Conservation (phyloP, 805 yeast species). For the Blastobotrys muscicola region DNA sequence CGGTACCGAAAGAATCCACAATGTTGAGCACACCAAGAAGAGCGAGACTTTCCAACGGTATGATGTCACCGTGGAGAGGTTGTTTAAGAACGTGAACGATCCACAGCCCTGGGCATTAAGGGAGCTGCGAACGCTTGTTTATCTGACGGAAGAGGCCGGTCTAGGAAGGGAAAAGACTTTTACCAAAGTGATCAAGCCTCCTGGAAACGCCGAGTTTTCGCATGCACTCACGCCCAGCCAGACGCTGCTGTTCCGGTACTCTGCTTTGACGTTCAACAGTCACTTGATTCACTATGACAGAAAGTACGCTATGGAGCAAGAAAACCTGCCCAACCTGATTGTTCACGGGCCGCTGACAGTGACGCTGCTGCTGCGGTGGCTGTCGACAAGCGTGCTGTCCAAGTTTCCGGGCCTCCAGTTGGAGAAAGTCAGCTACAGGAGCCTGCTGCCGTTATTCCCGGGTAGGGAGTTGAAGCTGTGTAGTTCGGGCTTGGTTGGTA, state of each 20-base stretch:
- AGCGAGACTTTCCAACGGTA: constrained; percentile 21
- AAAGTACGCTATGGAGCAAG: constrained; percentile 41
- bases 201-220: constrained; percentile 9
- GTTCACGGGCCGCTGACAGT: constrained; percentile 79
- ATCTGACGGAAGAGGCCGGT: constrained; percentile 35
- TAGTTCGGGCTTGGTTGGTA: constrained; percentile 9
- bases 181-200: constrained; percentile 16
- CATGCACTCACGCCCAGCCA: constrained; percentile 32
- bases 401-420: constrained; percentile 15
- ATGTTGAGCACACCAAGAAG: constrained; percentile 10
- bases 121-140: constrained; percentile 55
- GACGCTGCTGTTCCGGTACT: constrained; percentile 48
- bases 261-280: constrained; percentile 71
- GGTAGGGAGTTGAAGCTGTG: constrained; percentile 26
- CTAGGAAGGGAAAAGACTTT: constrained; percentile 13
- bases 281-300: constrained; percentile 75
- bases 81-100: constrained; percentile 27
- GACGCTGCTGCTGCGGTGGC: constrained; percentile 49
- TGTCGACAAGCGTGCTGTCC: constrained; percentile 20
- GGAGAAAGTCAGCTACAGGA: constrained; percentile 38
- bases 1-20: constrained; percentile 46
- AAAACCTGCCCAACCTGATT: constrained; percentile 51
- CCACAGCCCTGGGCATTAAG: constrained; percentile 24
- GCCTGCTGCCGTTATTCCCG: constrained; percentile 41
- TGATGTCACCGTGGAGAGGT: constrained; percentile 49